Base-by-base conservation (phyloP, 1,139 yeast species). In the Blastobotrys capitulatus region DNA sequence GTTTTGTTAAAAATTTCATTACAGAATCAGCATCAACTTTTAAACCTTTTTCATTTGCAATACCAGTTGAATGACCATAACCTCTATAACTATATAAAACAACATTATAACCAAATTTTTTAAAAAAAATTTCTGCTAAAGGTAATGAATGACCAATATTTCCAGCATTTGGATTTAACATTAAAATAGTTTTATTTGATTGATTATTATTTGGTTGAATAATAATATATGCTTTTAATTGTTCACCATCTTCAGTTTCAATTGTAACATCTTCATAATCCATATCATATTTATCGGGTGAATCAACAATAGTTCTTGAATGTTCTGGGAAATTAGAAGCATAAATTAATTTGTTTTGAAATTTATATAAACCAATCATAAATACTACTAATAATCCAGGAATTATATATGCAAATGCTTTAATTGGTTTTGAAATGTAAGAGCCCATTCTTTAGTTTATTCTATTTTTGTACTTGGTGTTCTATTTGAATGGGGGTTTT, bases 131-230 rank as follows among this genome's bases (percentile, higher is more conserved):
- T 48, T 83, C 76, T 1, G 86, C 95, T 7, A 89, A 78, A 1
- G 97, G 97, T 48, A 92, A 72, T 20, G 89, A 83, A 64, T 88
- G 92, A 35, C 98, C 98, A 59, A 92, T 92, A 65, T 94, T 92
- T 4, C 98, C 98, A 2, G 97, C 98, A 68, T 92, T 92, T 2
- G 98, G 98, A 40, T 89, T 83, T 50, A 89, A 74, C 31, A 92
- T 76, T 43, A 94, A 63, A 8, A 92, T 76, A 0, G 98, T 90
- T 54, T 84, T 83, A 8, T n/a, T 8, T 4, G 15, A 13, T n/a
- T 37, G 19, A 1, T 15, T 10, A 9, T 10, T 9, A 18, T 29
- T 29, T 22, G 20, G 26, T 27, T 37, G 42, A 47, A 38, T 16
- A 46, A 79, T 64, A 6, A 74, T 61, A 61, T 66, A 83, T 1